These are phyloP conservation scores for Ustilago sp. DNA, from an alignment of 1,284 basidiomycete genomes.

Conservation along the genomic window DNA sequence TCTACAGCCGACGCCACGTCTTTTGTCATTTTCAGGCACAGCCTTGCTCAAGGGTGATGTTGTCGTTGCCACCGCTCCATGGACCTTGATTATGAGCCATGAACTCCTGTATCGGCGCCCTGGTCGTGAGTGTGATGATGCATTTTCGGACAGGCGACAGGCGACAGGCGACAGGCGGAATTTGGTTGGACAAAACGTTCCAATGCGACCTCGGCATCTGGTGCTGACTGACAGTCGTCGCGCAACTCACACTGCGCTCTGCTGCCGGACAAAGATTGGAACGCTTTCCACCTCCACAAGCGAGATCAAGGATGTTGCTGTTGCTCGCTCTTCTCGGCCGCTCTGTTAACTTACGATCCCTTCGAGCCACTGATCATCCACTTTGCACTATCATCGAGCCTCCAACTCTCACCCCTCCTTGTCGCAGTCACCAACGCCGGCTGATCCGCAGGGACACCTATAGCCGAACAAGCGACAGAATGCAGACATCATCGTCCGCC, in stretches of 20 bases:
- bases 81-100: too few species aligned
- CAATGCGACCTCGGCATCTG: not conserved
- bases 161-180: not conserved
- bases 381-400: not conserved
- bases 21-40: conserved; percentile 5
- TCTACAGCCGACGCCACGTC: not conserved
- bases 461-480: not conserved
- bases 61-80: too few species aligned
- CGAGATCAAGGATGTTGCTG: conserved; percentile 8
- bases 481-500: conserved; percentile 11
- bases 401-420: not conserved
- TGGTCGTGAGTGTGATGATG: not conserved
- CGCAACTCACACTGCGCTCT: not conserved
- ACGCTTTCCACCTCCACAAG: not conserved
- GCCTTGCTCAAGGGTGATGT: not conserved
- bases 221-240: not conserved
- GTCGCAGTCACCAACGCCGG: not conserved
- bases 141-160: not conserved
- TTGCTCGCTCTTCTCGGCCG: not conserved
- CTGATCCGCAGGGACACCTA: conserved; percentile 1
- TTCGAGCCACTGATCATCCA: not conserved
- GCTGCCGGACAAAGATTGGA: not conserved
- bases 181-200: not conserved
- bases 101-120: too few species aligned
- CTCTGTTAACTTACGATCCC: not conserved